Conservation (phyloP, 495 filamentous ascomycete genomes). For the Penicilliopsis zonata region DNA sequence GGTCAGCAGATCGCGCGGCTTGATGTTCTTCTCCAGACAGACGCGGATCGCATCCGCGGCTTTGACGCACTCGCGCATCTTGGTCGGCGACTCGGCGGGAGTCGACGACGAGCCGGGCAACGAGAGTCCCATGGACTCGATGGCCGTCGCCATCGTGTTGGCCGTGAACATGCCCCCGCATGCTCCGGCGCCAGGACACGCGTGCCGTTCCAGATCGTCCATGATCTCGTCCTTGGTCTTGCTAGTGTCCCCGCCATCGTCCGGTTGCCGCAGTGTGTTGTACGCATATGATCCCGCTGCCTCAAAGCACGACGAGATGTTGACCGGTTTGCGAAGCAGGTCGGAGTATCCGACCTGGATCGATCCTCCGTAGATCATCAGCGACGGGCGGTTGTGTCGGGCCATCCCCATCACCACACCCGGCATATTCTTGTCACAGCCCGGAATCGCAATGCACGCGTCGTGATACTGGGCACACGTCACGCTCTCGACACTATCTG, state of each 20-base stretch:
- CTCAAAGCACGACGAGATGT: slow-evolving; percentile 86
- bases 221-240: slow-evolving; percentile 67
- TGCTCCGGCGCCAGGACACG: slow-evolving; percentile 86
- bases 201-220: slow-evolving; percentile 72
- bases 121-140: slow-evolving; percentile 89
- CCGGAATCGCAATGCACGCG: slow-evolving; percentile 87
- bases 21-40: slow-evolving; percentile 81
- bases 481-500: slow-evolving; percentile 87
- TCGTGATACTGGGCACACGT: slow-evolving; percentile 85
- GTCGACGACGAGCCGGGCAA: slow-evolving; percentile 86
- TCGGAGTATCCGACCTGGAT: slow-evolving; percentile 78
- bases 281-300: slow-evolving; percentile 81
- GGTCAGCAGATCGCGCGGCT: slow-evolving; percentile 73
- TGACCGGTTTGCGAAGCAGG: slow-evolving; percentile 68
- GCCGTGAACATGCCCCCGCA: slow-evolving; percentile 97
- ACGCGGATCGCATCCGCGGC: slow-evolving; percentile 75
- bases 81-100: slow-evolving; percentile 77
- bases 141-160: slow-evolving; percentile 94
- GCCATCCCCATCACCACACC: slow-evolving; percentile 76
- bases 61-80: slow-evolving; percentile 83
- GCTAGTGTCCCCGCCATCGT: slow-evolving; percentile 42
- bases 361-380: slow-evolving; percentile 83
- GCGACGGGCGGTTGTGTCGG: slow-evolving; percentile 78
- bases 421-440: slow-evolving; percentile 99
- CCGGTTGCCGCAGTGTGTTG: slow-evolving; percentile 46